These are phyloP conservation scores for Vitis rotundifolia DNA, from an alignment of 164 flowering plant species.

Conservation along the genomic window DNA sequence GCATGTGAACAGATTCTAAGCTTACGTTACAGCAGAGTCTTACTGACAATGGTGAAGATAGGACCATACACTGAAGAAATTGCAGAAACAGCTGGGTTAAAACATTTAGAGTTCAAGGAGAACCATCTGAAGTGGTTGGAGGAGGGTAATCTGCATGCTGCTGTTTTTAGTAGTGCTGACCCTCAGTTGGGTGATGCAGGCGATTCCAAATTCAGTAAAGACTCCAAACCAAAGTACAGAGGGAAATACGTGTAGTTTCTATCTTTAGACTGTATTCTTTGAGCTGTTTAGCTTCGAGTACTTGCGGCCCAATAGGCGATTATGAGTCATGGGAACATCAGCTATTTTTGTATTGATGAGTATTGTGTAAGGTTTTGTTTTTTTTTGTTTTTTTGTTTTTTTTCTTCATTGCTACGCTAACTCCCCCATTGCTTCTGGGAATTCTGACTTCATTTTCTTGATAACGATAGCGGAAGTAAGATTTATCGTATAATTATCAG, in stretches of 20 bases:
- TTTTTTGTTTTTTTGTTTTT: no score
- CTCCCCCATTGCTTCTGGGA: no score
- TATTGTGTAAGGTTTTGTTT: no score
- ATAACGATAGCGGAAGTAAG: no score
- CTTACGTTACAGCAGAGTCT: conserved; percentile 78
- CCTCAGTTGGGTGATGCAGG: conserved; percentile 9
- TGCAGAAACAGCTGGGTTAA: conserved; percentile 60
- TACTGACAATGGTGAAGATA: conserved; percentile 87
- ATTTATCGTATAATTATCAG: no score
- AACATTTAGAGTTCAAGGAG: conserved; percentile 77
- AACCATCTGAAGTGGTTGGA: conserved; percentile 95
- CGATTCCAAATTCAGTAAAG: conserved; percentile 45
- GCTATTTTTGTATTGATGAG: no score
- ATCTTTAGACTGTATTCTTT: no score
- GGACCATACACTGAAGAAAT: conserved; percentile 63
- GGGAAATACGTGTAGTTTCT: conserved; percentile 79
- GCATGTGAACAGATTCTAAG: conserved; percentile 89
- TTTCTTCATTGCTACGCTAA: no score
- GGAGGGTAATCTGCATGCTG: conserved; percentile 92
- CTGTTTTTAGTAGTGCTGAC: conserved; percentile 67
- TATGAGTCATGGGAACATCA: neutral
- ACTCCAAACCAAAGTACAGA: conserved; percentile 80
- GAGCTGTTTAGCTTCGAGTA: no score
- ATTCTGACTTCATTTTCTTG: no score
- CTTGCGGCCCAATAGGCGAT: no score